Base-by-base conservation (phyloP, 2,329 filamentous ascomycete genomes). In the Fusarium floridanum region DNA sequence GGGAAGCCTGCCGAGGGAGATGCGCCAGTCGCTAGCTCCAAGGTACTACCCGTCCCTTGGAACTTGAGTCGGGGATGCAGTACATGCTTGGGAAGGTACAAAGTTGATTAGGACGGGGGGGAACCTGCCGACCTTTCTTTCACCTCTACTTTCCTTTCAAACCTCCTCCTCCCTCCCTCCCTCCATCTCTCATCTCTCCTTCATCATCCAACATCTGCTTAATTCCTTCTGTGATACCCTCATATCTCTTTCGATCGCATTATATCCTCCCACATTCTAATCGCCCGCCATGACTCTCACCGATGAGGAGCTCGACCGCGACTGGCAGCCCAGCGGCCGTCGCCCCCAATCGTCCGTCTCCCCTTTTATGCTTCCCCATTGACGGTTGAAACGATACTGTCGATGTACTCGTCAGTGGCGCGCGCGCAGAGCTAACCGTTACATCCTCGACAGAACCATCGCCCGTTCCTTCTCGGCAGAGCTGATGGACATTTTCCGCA, bases 401-500 rank as follows among this genome's bases (percentile, higher is more conserved):
- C 57, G 50, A 53, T 29, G 61, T 32, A 59, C 17, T 27, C 50
- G 56, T 20, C 50, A 53, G 79, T 68, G 79, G 68, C 48, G 29
- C 48, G 57, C 32, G 48, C 39, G 34, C 24, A 65, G 48, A 66
- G 50, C 76, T 78, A 61, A 78, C 72, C 43, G 0, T 8, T 61
- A 29, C 61, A 29, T 56, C 56, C 20, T 36, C 11, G 64, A 73
- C 56, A 98, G 95, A 74, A 97, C 94, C 71, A 91, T 98, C 84
- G 95, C 95, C 64, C 93, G 91, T 78, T 94, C 93, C 81, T 98
- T 98, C 85, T 96, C 95, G 69, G 88, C 91, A 53, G 94, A 96
- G 82, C 88, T 98, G 71, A 93, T 96, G 86, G 93, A 95, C 81
- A 93, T 97, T 77, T 98, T 98, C 86, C 93, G 93, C 80, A 92